Conservation (phyloP, 371 early-diverging fungal species). For the Rhizopus arrhizus region DNA sequence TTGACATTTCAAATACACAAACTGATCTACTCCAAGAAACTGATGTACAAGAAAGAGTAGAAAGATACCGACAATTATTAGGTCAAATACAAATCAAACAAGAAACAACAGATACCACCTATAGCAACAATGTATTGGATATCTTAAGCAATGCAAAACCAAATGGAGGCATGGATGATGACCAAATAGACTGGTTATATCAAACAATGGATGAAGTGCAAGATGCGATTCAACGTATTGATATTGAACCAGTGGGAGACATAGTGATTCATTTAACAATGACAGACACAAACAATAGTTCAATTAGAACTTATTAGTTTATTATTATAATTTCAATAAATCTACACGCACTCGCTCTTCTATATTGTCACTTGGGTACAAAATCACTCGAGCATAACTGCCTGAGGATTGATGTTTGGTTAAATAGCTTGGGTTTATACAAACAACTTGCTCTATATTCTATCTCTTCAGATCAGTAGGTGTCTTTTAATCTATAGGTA, state of each 20-base stretch:
- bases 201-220: constrained; percentile 50
- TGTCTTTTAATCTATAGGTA: neutral
- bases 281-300: constrained; percentile 23
- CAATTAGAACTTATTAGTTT: constrained; percentile 23
- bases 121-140: constrained; percentile 21
- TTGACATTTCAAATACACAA: constrained; percentile 50
- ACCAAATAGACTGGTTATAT: constrained; percentile 39
- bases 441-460: constrained; percentile 65
- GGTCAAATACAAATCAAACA: constrained; percentile 74
- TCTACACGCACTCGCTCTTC: constrained; percentile 63
- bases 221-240: constrained; percentile 45
- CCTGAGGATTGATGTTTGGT: constrained; percentile 69
- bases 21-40: constrained; percentile 51
- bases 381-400: constrained; percentile 71
- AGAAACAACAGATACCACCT: constrained; percentile 4
- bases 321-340: constrained; percentile 56
- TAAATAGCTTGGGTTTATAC: constrained; percentile 82
- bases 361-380: constrained; percentile 55
- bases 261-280: constrained; percentile 55
- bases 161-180: constrained; percentile 33
- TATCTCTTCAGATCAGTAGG: neutral
- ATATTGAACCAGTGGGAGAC: constrained; percentile 50
- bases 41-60: constrained; percentile 52
- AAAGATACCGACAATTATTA: constrained; percentile 39
- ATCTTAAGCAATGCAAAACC: constrained; percentile 23